Percentiles rank a stretch among this genome's conserved stretches.
Conservation (phyloP, 2,329 filamentous ascomycete species). For the Alternaria gaisen region DNA sequence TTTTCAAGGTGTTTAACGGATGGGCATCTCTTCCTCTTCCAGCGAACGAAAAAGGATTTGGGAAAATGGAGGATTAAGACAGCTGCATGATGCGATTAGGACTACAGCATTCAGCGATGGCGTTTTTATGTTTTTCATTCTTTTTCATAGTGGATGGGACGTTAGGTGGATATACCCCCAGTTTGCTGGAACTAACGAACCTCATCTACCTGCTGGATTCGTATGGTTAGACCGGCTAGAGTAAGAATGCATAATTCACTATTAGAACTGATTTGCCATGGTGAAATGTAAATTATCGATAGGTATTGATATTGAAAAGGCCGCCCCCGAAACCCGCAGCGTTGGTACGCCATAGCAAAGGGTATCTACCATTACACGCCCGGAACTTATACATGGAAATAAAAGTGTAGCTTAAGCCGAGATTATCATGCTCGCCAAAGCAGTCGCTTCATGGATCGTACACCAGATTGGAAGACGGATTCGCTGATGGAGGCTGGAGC, state of each 20-base stretch:
- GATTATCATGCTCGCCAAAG: constrained; percentile 13
- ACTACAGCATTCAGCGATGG: constrained; percentile 36
- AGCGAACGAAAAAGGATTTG: not conserved
- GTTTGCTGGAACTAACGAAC: not conserved
- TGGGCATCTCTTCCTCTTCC: not conserved
- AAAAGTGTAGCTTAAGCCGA: not conserved
- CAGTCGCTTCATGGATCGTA: constrained; percentile 14
- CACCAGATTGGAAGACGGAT: constrained; percentile 17
- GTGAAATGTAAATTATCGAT: not conserved
- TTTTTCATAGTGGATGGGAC: not conserved
- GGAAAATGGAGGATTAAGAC: not conserved
- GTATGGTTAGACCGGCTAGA: constrained; percentile 1
- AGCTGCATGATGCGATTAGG: constrained; percentile 6
- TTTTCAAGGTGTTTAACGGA: constrained; percentile 8
- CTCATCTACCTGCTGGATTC: not conserved
- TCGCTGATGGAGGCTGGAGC: not conserved
- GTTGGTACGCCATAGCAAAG: not conserved
- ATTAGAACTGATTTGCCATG: not conserved
- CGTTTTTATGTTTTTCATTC: constrained; percentile 19
- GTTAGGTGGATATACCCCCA: constrained; percentile 15
- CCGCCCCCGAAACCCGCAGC: not conserved
- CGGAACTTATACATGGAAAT: not conserved
- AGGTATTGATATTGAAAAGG: not conserved
- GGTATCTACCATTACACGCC: not conserved
- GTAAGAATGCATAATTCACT: constrained; percentile 3